phyloP scores from a whole-genome alignment of 1,284 basidiomycete species.

The Leucoagaricus sp. region DNA sequence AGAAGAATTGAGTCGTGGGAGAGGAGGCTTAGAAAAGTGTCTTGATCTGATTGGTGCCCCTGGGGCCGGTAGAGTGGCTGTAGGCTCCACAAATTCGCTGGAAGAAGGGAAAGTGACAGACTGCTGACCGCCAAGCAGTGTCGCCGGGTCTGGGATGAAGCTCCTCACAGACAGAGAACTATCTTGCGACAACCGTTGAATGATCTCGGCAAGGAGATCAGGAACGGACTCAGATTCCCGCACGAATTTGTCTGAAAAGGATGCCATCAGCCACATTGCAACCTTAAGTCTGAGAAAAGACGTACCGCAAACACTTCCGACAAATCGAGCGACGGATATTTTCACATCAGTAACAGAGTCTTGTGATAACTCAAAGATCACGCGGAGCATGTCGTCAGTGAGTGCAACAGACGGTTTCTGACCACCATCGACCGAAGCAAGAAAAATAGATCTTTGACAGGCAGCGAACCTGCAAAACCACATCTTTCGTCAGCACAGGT shows the following conservation, averaged over 20 bases:
- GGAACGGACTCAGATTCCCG: constrained; percentile 29
- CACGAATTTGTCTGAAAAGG: constrained; percentile 23
- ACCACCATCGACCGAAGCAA: constrained; percentile 38
- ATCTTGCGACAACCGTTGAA: constrained; percentile 47
- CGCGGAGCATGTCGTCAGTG: constrained; percentile 61
- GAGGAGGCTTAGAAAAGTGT: constrained; percentile 13
- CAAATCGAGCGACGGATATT: constrained; percentile 78
- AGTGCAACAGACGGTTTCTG: constrained; percentile 33
- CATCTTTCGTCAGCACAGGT: neutral
- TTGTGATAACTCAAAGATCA: constrained; percentile 57
- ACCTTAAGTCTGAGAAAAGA: constrained; percentile 15
- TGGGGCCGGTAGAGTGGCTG: neutral
- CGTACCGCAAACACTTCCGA: constrained; percentile 57
- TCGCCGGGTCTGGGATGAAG: constrained; percentile 27
- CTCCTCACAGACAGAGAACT: constrained; percentile 48
- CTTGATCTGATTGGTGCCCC: constrained; percentile 14
- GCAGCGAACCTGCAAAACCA: constrained; percentile 58
- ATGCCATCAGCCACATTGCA: constrained; percentile 9
- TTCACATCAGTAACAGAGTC: constrained; percentile 88
- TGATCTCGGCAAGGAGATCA: constrained; percentile 35
- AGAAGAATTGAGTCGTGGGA: constrained; percentile 1
- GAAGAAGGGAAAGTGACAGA: constrained; percentile 10
- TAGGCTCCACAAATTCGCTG: neutral
- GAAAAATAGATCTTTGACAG: constrained; percentile 67
- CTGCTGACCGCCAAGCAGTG: constrained; percentile 3